phyloP scores from a whole-genome alignment of 148 eudicot species.

The Camellia lanceoleosa region DNA sequence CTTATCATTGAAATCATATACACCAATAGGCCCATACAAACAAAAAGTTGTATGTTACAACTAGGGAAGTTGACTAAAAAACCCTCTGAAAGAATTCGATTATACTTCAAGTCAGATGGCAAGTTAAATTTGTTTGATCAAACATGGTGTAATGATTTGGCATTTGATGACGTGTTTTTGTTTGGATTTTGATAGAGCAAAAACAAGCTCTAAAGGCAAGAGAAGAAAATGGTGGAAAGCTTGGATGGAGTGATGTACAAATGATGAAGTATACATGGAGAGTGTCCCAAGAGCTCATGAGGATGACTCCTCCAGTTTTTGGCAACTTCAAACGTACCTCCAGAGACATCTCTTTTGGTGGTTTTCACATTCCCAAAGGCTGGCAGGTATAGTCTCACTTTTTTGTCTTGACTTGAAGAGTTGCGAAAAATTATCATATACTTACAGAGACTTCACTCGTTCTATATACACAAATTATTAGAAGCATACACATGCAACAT shows the following conservation, averaged over 20 bases:
- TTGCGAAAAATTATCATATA: too few relatives aligned
- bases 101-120: too few relatives aligned
- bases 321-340: constrained; percentile 9
- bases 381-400: constrained; percentile 12
- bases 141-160: too few relatives aligned
- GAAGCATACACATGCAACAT: too few relatives aligned
- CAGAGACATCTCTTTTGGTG: constrained; percentile 13
- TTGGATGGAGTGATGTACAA: constrained; percentile 14
- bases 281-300: constrained; percentile 20
- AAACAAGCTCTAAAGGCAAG: not conserved
- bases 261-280: constrained; percentile 23
- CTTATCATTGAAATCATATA: too few relatives aligned
- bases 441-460: not conserved
- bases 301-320: constrained; percentile 11
- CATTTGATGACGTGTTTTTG: not conserved
- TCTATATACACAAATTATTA: too few relatives aligned
- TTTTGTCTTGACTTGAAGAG: too few relatives aligned
- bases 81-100: too few relatives aligned
- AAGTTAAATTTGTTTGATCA: not conserved
- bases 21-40: too few relatives aligned
- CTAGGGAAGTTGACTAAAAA: too few relatives aligned
- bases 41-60: too few relatives aligned
- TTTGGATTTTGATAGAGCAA: not conserved
- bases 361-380: constrained; percentile 17
- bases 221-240: not conserved